These are phyloP conservation scores for Simplicillium sp. DNA, from an alignment of 2,329 filamentous ascomycete genomes.

Conservation along the genomic window DNA sequence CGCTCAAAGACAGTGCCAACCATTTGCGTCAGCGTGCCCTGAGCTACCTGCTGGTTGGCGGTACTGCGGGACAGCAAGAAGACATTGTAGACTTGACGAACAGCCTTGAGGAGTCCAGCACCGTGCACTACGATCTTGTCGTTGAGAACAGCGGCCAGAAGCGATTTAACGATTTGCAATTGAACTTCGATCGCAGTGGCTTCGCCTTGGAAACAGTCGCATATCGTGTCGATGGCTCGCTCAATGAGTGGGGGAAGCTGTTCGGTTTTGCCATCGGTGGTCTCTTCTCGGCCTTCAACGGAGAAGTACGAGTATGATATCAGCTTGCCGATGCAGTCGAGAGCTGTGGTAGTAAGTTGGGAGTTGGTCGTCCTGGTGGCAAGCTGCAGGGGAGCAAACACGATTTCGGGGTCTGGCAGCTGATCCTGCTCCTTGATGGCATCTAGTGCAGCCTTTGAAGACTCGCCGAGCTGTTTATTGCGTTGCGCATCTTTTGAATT, in stretches of 20 bases:
- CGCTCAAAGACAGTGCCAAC: slow-evolving; percentile 95
- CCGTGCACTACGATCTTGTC: slow-evolving; percentile 99
- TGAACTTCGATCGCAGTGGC: slow-evolving; percentile 87
- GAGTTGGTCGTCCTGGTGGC: slow-evolving; percentile 82
- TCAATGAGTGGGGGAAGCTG: slow-evolving; percentile 72
- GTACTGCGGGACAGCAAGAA: slow-evolving; percentile 91
- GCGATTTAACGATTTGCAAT: slow-evolving; percentile 94
- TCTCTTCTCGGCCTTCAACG: slow-evolving; percentile 43
- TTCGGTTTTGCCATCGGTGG: slow-evolving; percentile 28
- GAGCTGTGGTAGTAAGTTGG: slow-evolving; percentile 75
- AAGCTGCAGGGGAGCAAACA: slow-evolving; percentile 84
- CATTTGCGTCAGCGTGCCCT: slow-evolving; percentile 97
- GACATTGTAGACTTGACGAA: slow-evolving; percentile 97
- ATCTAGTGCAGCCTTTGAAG: slow-evolving; percentile 69
- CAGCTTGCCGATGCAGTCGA: slow-evolving; percentile 97
- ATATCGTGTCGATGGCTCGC: slow-evolving; percentile 96
- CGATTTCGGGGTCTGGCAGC: slow-evolving; percentile 78
- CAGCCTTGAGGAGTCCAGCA: slow-evolving; percentile 88
- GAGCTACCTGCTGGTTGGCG: slow-evolving; percentile 92
- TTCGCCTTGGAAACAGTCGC: slow-evolving; percentile 97
- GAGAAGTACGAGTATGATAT: slow-evolving; percentile 99
- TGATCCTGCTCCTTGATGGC: slow-evolving; percentile 82
- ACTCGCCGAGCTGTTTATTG: slow-evolving; percentile 74
- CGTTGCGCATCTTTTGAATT: slow-evolving; percentile 84
- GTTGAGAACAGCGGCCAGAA: slow-evolving; percentile 89